phyloP scores from a whole-genome alignment of 2,329 filamentous ascomycete genomes.

The Fusarium burgessii region DNA sequence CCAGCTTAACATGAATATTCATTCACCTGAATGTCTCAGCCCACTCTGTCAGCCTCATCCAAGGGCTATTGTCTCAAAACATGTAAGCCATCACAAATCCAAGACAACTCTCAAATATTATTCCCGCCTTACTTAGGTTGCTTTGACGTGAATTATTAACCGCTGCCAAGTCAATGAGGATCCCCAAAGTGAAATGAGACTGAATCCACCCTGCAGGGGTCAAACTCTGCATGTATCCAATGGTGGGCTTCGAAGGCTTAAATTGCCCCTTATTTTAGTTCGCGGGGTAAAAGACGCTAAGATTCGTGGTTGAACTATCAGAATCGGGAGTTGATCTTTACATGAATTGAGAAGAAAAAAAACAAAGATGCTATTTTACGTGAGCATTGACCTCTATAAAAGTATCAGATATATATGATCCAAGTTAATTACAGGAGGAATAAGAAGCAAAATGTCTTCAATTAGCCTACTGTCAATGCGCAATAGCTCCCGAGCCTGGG shows the following conservation, averaged over 20 bases:
- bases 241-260: neutral
- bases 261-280: slow-evolving; percentile 4
- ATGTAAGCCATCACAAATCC: neutral
- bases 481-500: neutral
- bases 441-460: neutral
- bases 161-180: neutral
- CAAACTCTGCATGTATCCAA: neutral
- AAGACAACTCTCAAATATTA: neutral
- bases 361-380: neutral
- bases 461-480: fast-evolving
- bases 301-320: neutral
- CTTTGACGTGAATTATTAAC: neutral
- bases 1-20: too few relatives aligned
- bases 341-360: neutral
- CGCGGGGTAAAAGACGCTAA: slow-evolving; percentile 21
- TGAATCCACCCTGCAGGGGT: slow-evolving; percentile 11
- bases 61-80: neutral
- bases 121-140: neutral
- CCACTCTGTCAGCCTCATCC: neutral
- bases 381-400: neutral
- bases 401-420: neutral
- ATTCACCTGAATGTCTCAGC: neutral
- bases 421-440: fast-evolving
- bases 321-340: neutral
- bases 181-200: slow-evolving; percentile 17